Conservation (phyloP, 2,329 filamentous ascomycete species). For the Neurospora sp. region DNA sequence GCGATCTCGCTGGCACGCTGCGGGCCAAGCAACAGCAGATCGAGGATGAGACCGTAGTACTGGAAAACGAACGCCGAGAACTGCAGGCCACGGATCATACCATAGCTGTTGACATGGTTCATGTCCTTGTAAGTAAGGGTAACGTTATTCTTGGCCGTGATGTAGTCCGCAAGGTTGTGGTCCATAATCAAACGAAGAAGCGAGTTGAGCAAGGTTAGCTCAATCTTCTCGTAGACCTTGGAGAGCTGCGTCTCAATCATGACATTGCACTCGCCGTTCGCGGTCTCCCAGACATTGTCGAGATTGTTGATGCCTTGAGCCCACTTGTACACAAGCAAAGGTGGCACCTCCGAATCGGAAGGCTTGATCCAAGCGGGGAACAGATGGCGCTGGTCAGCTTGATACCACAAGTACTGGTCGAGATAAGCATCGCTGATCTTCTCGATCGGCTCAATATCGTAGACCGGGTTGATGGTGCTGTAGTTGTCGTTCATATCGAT, state of each 20-base stretch:
- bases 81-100: constrained; percentile 93
- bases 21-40: constrained; percentile 81
- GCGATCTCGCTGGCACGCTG: constrained; percentile 98
- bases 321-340: constrained; percentile 95
- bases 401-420: constrained; percentile 98
- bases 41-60: constrained; percentile 92
- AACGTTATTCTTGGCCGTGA: constrained; percentile 98
- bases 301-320: constrained; percentile 98
- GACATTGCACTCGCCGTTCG: constrained; percentile 93
- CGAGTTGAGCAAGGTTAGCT: constrained; percentile 89
- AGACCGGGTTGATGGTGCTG: constrained; percentile 96
- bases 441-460: constrained; percentile 97
- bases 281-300: constrained; percentile 86
- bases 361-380: constrained; percentile 99
- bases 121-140: constrained; percentile 99
- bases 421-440: constrained; percentile 99
- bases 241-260: constrained; percentile 97
- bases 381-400: constrained; percentile 91
- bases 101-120: constrained; percentile 98
- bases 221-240: constrained; percentile 99
- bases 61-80: constrained; percentile 99
- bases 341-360: constrained; percentile 94
- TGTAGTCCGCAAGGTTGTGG: constrained; percentile 97
- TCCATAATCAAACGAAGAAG: constrained; percentile 95
- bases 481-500: constrained; percentile 99